Percentiles rank a stretch among this genome's conserved stretches.
phyloP scores from a whole-genome alignment of 2,329 filamentous ascomycete species.

The Aureobasidium lini region DNA sequence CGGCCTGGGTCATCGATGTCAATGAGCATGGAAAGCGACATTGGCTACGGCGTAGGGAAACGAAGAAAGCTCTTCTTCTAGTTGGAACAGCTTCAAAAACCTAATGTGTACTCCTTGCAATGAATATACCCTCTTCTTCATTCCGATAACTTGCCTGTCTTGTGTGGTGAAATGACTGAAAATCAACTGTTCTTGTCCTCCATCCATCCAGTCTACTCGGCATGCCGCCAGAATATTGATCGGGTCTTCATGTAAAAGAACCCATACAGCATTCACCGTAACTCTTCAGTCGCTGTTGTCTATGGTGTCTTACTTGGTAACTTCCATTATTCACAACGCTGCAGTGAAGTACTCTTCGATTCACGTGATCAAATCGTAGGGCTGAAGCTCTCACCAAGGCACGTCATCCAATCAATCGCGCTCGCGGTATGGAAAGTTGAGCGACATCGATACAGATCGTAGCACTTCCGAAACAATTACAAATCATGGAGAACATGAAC shows the following conservation, averaged over 20 bases:
- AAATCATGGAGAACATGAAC: conserved; percentile 27
- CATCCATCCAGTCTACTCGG: too few relatives aligned
- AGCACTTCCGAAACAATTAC: not conserved
- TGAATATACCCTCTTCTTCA: conserved; percentile 5
- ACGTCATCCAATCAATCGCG: not conserved
- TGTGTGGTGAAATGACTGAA: not conserved
- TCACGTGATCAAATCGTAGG: not conserved
- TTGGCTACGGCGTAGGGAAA: not conserved
- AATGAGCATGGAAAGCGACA: not conserved
- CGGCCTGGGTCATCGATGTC: not conserved
- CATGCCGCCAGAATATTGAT: too few relatives aligned
- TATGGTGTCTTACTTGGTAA: too few relatives aligned
- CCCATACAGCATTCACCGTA: too few relatives aligned
- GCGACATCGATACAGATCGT: not conserved
- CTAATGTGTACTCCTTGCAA: conserved; percentile 12
- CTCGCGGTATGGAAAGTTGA: not conserved
- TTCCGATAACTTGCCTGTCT: not conserved
- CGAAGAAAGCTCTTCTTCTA: not conserved
- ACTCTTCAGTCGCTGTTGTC: too few relatives aligned
- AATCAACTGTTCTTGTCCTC: too few relatives aligned
- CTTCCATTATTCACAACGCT: too few relatives aligned
- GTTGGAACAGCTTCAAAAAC: not conserved
- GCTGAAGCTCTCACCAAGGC: not conserved
- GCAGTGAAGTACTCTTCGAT: too few relatives aligned
- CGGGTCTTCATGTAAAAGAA: too few relatives aligned